Percentiles rank a stretch among this genome's conserved stretches.
phyloP scores from a whole-genome alignment of 345 rosid genomes.

The Syzygium aromaticum region DNA sequence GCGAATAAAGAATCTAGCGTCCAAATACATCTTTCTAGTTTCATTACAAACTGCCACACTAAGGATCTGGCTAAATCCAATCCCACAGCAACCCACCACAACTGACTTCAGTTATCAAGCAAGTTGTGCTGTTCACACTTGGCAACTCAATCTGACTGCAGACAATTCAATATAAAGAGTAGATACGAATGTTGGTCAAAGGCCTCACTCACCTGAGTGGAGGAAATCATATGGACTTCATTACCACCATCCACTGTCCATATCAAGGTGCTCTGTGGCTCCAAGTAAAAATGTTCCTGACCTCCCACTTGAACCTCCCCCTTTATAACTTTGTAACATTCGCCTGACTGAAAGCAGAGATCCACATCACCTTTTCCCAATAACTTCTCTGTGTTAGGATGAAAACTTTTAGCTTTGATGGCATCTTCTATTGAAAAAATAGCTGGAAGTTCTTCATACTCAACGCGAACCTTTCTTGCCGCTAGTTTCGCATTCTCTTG shows the following conservation, averaged over 20 bases:
- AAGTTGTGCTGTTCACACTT: not conserved
- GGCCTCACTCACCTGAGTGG: conserved; percentile 72
- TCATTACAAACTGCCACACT: not conserved
- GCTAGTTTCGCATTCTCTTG: conserved; percentile 87
- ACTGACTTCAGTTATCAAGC: not conserved
- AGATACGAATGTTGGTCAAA: not conserved
- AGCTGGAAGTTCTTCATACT: conserved; percentile 69
- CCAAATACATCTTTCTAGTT: not conserved
- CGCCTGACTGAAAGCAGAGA: conserved; percentile 61
- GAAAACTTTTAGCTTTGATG: conserved; percentile 61
- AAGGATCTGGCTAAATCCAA: not conserved
- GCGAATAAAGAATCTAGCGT: not conserved
- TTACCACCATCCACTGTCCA: conserved; percentile 88
- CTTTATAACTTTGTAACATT: conserved; percentile 62
- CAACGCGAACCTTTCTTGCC: conserved; percentile 64
- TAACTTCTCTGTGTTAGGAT: conserved; percentile 57
- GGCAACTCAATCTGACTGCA: not conserved
- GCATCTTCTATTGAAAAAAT: conserved; percentile 85
- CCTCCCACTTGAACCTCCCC: conserved; percentile 94
- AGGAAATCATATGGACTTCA: conserved; percentile 90
- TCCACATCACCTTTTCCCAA: conserved; percentile 85
- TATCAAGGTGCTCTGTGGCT: conserved; percentile 74
- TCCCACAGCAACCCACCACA: not conserved
- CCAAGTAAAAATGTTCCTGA: conserved; percentile 96
- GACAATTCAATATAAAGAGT: not conserved